These are phyloP conservation scores for Whalleya microplaca DNA, from an alignment of 2,329 filamentous ascomycete species.

Conservation along the genomic window DNA sequence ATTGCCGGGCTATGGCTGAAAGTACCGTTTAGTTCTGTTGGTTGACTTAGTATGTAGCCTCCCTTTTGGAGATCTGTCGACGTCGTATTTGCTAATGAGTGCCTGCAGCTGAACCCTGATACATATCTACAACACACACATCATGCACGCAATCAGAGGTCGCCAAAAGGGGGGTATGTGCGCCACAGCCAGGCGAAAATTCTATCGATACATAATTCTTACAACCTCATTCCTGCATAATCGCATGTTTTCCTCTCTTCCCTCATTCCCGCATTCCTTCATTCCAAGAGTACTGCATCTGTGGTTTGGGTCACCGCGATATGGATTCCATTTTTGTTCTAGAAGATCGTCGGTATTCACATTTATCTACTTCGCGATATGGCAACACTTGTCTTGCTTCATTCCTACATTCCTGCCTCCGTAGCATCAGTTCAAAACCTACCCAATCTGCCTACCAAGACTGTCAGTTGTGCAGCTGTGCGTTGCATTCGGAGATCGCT, in stretches of 20 bases:
- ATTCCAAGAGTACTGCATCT: slow-evolving; percentile 20
- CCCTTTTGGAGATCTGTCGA: background rate
- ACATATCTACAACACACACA: background rate
- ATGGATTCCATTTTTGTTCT: slow-evolving; percentile 18
- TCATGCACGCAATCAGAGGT: background rate
- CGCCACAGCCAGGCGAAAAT: slow-evolving; percentile 21
- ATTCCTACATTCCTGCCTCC: background rate
- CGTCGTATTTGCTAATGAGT: background rate
- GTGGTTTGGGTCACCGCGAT: slow-evolving; percentile 19
- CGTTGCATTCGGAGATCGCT: background rate
- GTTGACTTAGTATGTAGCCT: background rate
- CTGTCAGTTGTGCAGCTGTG: background rate
- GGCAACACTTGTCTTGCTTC: background rate
- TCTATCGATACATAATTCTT: background rate
- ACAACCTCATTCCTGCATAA: background rate
- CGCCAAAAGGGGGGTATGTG: slow-evolving; percentile 4
- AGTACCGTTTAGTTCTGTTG: no score
- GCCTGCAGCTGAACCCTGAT: background rate
- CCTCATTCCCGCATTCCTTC: slow-evolving; percentile 28
- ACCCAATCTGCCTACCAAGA: background rate
- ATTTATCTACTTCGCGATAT: background rate
- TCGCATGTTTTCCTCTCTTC: slow-evolving; percentile 6
- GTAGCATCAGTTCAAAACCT: background rate
- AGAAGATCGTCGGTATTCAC: background rate
- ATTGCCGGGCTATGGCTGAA: slow-evolving; percentile 12